Conservation (phyloP, 352 stramenopile species). For the Lagenidium sp. region DNA sequence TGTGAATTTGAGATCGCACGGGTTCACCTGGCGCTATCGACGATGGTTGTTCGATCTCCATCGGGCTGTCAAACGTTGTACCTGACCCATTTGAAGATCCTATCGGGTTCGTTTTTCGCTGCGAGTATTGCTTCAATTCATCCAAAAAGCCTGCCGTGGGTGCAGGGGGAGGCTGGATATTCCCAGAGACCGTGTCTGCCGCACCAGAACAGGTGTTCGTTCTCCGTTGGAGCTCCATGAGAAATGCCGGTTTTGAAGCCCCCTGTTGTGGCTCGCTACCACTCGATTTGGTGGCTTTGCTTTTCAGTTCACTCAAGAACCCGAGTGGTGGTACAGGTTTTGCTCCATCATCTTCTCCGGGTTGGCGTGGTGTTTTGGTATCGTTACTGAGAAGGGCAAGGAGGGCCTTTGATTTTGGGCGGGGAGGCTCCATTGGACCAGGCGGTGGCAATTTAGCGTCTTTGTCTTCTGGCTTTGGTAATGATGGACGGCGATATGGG, state of each 20-base stretch:
- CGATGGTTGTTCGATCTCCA: too few species aligned
- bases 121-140: too few species aligned
- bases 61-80: too few species aligned
- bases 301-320: conserved; percentile 9
- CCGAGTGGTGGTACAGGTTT: neutral
- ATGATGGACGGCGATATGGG: conserved; percentile 1
- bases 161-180: too few species aligned
- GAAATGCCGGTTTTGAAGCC: neutral
- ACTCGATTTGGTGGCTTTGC: neutral
- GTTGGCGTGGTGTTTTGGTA: neutral
- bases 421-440: conserved; percentile 9
- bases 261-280: neutral
- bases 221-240: neutral
- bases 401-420: conserved; percentile 15
- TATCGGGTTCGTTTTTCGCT: too few species aligned
- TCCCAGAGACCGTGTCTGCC: too few species aligned
- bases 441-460: neutral
- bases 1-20: neutral
- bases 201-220: too few species aligned
- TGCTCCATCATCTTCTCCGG: neutral
- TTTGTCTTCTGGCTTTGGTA: conserved; percentile 1
- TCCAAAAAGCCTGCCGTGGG: too few species aligned
- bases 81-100: too few species aligned
- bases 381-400: conserved; percentile 7
- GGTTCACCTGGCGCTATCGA: neutral